Percentiles rank a stretch among this genome's conserved stretches.
phyloP scores from a whole-genome alignment of 2,329 filamentous ascomycete species.

The Aureobasidium sp. region DNA sequence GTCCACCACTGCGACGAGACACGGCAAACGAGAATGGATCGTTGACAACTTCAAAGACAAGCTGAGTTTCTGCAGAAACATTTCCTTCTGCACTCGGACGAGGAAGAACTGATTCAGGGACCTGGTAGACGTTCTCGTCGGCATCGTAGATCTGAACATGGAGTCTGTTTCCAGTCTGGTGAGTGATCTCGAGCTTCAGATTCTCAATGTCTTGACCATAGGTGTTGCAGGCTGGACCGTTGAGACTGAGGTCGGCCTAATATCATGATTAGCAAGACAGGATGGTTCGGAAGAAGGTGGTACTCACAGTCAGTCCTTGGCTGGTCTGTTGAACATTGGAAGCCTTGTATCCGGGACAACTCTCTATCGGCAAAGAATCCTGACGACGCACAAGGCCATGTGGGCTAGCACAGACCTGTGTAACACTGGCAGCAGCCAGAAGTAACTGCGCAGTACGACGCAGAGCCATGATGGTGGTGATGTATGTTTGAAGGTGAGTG shows the following conservation, averaged over 20 bases:
- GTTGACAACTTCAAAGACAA: conserved; percentile 43
- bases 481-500: background rate
- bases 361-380: conserved; percentile 10
- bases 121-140: conserved; percentile 62
- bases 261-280: background rate
- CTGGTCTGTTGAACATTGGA: conserved; percentile 44
- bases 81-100: conserved; percentile 41
- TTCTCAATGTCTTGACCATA: conserved; percentile 50
- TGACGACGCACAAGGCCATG: conserved; percentile 11
- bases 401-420: conserved; percentile 2
- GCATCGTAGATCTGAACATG: conserved; percentile 67
- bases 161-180: conserved; percentile 53
- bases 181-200: conserved; percentile 51
- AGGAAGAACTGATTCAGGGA: conserved; percentile 59
- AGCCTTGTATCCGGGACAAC: conserved; percentile 60
- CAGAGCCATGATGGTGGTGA: background rate
- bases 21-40: conserved; percentile 62
- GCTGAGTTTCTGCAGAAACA: conserved; percentile 12
- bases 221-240: conserved; percentile 54
- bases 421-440: background rate
- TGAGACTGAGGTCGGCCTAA: conserved; percentile 53
- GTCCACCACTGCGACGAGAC: conserved; percentile 45
- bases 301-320: conserved; percentile 48
- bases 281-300: conserved; percentile 7
- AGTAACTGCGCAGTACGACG: background rate